A percentile compares a stretch with the other conserved stretches of the same genome.
Evolutionary conservation across 805 yeast genomes (phyloP).

Genomic region (Torulaspora delbrueckii): DNA sequence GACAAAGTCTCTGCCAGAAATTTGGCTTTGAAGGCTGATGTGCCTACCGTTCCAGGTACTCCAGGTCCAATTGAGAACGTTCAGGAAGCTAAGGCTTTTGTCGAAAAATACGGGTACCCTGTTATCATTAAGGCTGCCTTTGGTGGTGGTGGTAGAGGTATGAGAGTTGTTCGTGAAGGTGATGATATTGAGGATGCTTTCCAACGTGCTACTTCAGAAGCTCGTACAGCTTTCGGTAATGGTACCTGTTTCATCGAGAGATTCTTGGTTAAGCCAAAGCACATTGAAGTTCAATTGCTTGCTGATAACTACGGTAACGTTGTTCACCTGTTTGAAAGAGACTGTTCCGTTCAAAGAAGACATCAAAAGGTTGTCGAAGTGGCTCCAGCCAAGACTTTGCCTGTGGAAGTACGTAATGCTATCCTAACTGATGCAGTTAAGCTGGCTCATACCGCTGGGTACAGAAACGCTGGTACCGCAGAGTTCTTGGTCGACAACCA

Average conservation of each 20-base stretch:
- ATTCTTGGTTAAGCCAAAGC: slow-evolving; percentile 91
- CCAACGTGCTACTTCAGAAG: slow-evolving; percentile 89
- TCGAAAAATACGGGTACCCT: slow-evolving; percentile 82
- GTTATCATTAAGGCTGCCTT: slow-evolving; percentile 98
- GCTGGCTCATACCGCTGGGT: slow-evolving; percentile 81
- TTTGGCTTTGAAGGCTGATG: slow-evolving; percentile 73
- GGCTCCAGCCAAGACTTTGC: slow-evolving; percentile 93
- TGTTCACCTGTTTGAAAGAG: slow-evolving; percentile 93
- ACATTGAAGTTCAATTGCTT: slow-evolving; percentile 92
- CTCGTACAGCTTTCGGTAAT: slow-evolving; percentile 92
- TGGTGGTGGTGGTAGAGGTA: slow-evolving; percentile 99
- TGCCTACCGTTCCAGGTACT: slow-evolving; percentile 96
- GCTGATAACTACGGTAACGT: slow-evolving; percentile 95
- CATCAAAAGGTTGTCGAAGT: slow-evolving; percentile 98
- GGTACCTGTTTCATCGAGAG: slow-evolving; percentile 98
- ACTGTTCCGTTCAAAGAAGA: slow-evolving; percentile 99
- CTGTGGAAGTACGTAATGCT: slow-evolving; percentile 78
- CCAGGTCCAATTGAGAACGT: slow-evolving; percentile 89
- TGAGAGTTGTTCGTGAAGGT: slow-evolving; percentile 97
- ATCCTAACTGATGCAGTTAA: slow-evolving; percentile 92
- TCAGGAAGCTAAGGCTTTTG: slow-evolving; percentile 75
- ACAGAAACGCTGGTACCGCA: slow-evolving; percentile 97
- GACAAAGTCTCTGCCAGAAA: slow-evolving; percentile 94
- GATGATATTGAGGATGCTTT: slow-evolving; percentile 91
- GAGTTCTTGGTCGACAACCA: slow-evolving; percentile 91